These are phyloP conservation scores for Chlorencoelia australis DNA, from an alignment of 2,329 filamentous ascomycete species.

Conservation along the genomic window DNA sequence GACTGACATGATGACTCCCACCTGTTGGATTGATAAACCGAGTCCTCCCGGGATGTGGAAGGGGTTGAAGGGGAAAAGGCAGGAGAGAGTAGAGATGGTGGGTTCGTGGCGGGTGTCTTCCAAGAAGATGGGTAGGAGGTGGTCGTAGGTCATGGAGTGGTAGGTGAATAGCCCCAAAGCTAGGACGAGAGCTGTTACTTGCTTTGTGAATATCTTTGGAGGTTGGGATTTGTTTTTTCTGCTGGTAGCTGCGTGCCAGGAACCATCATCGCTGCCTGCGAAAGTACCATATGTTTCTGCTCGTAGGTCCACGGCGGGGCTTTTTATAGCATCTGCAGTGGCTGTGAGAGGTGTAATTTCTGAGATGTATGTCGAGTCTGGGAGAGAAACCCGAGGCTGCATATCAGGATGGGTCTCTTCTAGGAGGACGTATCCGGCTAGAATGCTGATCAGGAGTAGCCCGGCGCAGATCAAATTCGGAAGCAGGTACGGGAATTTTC, in stretches of 20 bases:
- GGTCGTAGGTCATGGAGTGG: conserved; percentile 91
- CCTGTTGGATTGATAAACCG: conserved; percentile 50
- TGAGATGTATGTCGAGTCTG: conserved; percentile 41
- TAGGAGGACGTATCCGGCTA: conserved; percentile 70
- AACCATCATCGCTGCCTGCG: conserved; percentile 23
- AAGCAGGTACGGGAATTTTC: conserved; percentile 73
- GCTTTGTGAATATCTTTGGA: conserved; percentile 45
- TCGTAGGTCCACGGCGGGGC: conserved; percentile 62
- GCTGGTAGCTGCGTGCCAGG: conserved; percentile 20
- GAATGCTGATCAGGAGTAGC: conserved; percentile 67
- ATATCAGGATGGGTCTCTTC: conserved; percentile 85
- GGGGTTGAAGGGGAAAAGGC: conserved; percentile 25
- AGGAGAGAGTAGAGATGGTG: conserved; percentile 17
- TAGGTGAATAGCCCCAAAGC: conserved; percentile 86
- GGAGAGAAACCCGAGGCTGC: conserved; percentile 43
- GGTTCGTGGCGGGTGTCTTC: conserved; percentile 53
- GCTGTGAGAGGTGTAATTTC: conserved; percentile 58
- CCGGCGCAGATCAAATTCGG: conserved; percentile 76
- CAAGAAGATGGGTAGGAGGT: conserved; percentile 84
- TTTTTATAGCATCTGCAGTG: conserved; percentile 63
- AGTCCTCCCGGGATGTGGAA: conserved; percentile 53
- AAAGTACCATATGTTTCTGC: conserved; percentile 76
- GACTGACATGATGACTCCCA: conserved; percentile 51
- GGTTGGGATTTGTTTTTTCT: conserved; percentile 16
- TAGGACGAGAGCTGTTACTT: conserved; percentile 66